Evolutionary conservation across 345 rosid genomes (phyloP), one percentile per base, ranked within the genome.

Genomic region (Aquilaria yunnanensis): DNA sequence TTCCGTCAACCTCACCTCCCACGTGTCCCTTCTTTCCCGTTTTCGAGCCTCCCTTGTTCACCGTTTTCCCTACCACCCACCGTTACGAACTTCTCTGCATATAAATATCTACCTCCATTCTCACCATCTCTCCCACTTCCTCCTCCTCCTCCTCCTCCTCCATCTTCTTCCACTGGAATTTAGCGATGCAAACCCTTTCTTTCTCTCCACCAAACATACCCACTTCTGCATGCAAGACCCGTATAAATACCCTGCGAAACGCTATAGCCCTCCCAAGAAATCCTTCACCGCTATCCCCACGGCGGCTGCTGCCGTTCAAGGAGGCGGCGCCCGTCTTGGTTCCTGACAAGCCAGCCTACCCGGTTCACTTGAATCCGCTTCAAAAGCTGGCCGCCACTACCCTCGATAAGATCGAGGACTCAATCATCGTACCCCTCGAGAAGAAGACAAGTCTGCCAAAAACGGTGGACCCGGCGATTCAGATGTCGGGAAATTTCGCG

Each of bases 401-500:
- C 47, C 54, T 81, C 12, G 80, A 79, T 74, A 66, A 47, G 47
- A 62, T 81, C 12, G 90, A 84, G 63, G 51, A 49, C n/a, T 70
- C 62, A 0, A 31, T 84, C 13, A 54, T 75, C 59, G 34, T 51
- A 2, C 66, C 70, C 12, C 52, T 72, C 5, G 85, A 82, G 49
- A 76, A 60, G 58, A 43, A 33, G 10, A 71, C 65, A 16, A 56
- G 54, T 1, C 64, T 82, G 49, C 78, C 79, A 0, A 73, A 63
- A 60, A 76, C 66, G 29, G 67, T 66, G 3, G 84, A 85, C 50
- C 85, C 88, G 7, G 51, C 51, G 31, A 70, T 85, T 62, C 86
- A 85, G 52, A 71, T 88, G 32, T 70, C 85, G 0, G 88, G 93
- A 2, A 90, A 90, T 68, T 90, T 82, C 30, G 90, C 88, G 3